A percentile compares a stretch with the other conserved stretches of the same genome.
Conservation (phyloP, 805 yeast species). For the Groenewaldozyma salmanticensis region DNA sequence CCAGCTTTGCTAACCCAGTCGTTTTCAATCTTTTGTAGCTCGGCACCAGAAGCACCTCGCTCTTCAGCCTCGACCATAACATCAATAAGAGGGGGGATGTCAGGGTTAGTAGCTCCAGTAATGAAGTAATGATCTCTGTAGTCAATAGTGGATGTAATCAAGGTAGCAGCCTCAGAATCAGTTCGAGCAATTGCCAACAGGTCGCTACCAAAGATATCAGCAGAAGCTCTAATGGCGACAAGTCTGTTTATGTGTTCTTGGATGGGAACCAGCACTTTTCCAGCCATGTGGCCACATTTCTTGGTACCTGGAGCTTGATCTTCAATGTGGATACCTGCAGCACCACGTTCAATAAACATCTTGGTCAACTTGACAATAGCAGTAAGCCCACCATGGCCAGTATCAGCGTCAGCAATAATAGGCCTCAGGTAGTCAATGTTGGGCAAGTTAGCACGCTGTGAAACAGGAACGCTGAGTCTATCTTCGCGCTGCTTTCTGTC, state of each 20-base stretch:
- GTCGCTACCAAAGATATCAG: slow-evolving; percentile 85
- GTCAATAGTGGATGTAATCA: slow-evolving; percentile 88
- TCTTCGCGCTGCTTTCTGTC: slow-evolving; percentile 93
- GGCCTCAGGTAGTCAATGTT: slow-evolving; percentile 87
- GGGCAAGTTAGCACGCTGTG: slow-evolving; percentile 59
- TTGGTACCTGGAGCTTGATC: slow-evolving; percentile 99
- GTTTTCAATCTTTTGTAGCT: slow-evolving; percentile 62
- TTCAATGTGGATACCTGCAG: slow-evolving; percentile 97
- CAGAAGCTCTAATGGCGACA: slow-evolving; percentile 88
- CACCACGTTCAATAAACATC: slow-evolving; percentile 95
- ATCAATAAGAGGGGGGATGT: slow-evolving; percentile 60
- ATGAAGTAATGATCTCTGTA: slow-evolving; percentile 89
- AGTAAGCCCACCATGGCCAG: slow-evolving; percentile 98
- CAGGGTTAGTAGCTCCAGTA: slow-evolving; percentile 84
- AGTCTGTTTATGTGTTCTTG: slow-evolving; percentile 95
- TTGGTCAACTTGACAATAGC: slow-evolving; percentile 93
- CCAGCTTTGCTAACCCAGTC: slow-evolving; percentile 80
- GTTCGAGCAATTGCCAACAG: slow-evolving; percentile 88
- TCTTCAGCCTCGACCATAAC: slow-evolving; percentile 76
- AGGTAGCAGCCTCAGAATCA: slow-evolving; percentile 95
- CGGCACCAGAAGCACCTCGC: slow-evolving; percentile 61
- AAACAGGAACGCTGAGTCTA: slow-evolving; percentile 48
- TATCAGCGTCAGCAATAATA: slow-evolving; percentile 94
- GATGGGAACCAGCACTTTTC: slow-evolving; percentile 93
- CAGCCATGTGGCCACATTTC: slow-evolving; percentile 99